phyloP scores from a whole-genome alignment of 805 yeast species.

The Saccharomyces mikatae region DNA sequence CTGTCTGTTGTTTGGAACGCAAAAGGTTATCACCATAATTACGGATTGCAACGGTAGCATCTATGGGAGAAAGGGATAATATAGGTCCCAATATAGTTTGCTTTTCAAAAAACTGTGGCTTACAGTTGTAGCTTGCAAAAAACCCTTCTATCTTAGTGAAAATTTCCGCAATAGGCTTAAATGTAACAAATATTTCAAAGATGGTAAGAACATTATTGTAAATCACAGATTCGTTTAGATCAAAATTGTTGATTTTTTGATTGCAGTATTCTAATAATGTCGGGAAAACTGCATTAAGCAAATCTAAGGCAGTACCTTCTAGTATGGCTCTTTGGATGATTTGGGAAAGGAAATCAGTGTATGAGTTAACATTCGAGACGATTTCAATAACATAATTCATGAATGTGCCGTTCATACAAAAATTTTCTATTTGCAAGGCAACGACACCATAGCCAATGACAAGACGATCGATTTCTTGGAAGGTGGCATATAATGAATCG shows the following conservation, averaged over 20 bases:
- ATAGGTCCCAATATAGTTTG: constrained; percentile 71
- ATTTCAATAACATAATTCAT: constrained; percentile 24
- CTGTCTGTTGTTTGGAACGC: constrained; percentile 37
- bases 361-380: constrained; percentile 22
- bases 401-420: constrained; percentile 21
- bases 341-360: constrained; percentile 45
- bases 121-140: constrained; percentile 36
- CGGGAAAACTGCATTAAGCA: constrained; percentile 43
- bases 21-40: constrained; percentile 35
- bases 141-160: constrained; percentile 53
- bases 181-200: constrained; percentile 48
- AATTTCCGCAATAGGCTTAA: constrained; percentile 53
- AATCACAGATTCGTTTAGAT: constrained; percentile 39
- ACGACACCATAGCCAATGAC: constrained; percentile 54
- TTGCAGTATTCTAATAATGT: constrained; percentile 22
- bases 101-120: constrained; percentile 49
- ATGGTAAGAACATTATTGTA: constrained; percentile 48
- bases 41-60: constrained; percentile 41
- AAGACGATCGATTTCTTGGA: constrained; percentile 39
- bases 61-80: constrained; percentile 65
- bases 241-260: constrained; percentile 22
- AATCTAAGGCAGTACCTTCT: constrained; percentile 57
- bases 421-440: constrained; percentile 59
- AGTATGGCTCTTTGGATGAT: constrained; percentile 52
- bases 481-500: constrained; percentile 31